Evolutionary conservation across 2,329 filamentous ascomycete genomes (phyloP), one percentile per base, ranked within the genome.

Genomic region (Sclerotinia trifoliorum): DNA sequence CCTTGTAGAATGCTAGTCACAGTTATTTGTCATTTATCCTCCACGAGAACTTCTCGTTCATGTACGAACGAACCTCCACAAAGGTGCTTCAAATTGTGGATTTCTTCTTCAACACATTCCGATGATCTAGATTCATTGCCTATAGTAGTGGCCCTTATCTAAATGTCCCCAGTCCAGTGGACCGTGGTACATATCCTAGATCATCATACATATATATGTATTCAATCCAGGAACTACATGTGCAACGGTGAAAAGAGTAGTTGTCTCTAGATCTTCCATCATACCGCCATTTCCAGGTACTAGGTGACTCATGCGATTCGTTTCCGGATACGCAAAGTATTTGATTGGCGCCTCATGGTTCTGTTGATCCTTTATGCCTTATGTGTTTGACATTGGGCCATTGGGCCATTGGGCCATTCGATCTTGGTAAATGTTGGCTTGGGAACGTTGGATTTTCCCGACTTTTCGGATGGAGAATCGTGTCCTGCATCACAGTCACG

Each of bases 231-330:
- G 42, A 24, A 32, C 21, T 61, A 6, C 2, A 8, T 26, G 54
- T 56, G 35, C 54, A 2, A 60, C 5, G 10, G 29, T 49, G 44
- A 35, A 61, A 7, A 3, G 44, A 42, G 42, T 35, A 24, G 11
- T 55, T 62, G 21, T 19, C 15, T 24, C 29, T 35, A 6, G 19
- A 56, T 39, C 21, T 35, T 39, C 46, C 13, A 62, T 62, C 46
- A 51, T 62, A 62, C 58, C 58, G 58, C 58, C 46, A 8, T 51
- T 62, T 62, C 58, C 44, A 29, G 7, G 46, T 29, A 13, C 17
- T 7, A 15, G 7, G 19, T 21, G 19, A 29, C 21, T 15, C 26
- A 10, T 8, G 26, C 10, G 26, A 35, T 49, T 49, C 10, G 44
- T 24, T 24, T 21, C 46, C 21, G 21, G 32, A 29, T 19, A 19